Evolutionary conservation across 116 monocot species (phyloP).

Genomic region (Iris pallida): DNA sequence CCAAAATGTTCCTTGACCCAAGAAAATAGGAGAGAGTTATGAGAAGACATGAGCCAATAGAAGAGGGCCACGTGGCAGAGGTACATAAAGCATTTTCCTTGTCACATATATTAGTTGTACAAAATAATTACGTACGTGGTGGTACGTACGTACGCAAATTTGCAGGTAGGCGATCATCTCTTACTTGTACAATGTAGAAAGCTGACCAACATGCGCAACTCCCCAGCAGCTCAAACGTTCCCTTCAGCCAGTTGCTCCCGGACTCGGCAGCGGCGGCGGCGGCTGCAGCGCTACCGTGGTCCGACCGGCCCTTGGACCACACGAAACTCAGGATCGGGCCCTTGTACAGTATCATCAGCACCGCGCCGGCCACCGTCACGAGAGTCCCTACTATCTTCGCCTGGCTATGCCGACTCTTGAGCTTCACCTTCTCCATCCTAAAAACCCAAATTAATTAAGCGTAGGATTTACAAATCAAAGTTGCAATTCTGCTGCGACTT

Average conservation of each 20-base stretch:
- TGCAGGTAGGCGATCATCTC: neutral
- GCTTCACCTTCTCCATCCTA: conserved; percentile 66
- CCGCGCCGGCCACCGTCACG: conserved; percentile 52
- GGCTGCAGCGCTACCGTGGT: neutral
- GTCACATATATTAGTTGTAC: no score
- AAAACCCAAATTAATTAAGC: neutral
- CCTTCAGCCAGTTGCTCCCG: conserved; percentile 41
- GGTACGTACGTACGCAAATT: no score
- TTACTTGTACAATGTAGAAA: conserved; percentile 81
- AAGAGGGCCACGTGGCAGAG: no score
- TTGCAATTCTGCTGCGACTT: no score
- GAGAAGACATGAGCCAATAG: no score
- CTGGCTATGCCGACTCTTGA: conserved; percentile 47
- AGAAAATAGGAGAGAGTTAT: no score
- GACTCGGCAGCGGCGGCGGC: neutral
- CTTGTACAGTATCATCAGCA: conserved; percentile 76
- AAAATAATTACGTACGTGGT: no score
- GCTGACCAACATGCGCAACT: conserved; percentile 64
- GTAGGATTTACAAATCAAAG: no score
- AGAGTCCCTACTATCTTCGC: conserved; percentile 63
- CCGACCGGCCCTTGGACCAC: conserved; percentile 32
- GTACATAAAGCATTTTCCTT: no score
- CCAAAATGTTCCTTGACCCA: no score
- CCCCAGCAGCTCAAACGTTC: conserved; percentile 49
- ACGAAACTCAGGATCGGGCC: conserved; percentile 47